These are phyloP conservation scores for Fusarium xylarioides DNA, from an alignment of 2,329 filamentous ascomycete species.

Conservation along the genomic window DNA sequence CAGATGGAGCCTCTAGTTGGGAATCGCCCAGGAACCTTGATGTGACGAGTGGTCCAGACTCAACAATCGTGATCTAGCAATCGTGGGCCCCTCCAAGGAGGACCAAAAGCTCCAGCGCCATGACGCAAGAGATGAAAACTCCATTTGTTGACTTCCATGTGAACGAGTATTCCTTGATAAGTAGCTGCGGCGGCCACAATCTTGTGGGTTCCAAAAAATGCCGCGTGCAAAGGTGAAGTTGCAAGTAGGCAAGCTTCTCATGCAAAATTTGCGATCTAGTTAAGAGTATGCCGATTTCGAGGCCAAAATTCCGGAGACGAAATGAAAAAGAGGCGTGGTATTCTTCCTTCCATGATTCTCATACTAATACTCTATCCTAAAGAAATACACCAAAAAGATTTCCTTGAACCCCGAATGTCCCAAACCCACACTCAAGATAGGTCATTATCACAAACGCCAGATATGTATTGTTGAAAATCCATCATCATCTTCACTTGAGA, in stretches of 20 bases:
- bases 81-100: slow-evolving; percentile 20
- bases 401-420: slow-evolving; percentile 15
- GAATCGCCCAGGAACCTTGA: slow-evolving; percentile 28
- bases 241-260: not conserved
- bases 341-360: slow-evolving; percentile 2
- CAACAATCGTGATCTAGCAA: slow-evolving; percentile 31
- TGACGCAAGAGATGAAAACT: slow-evolving; percentile 21
- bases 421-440: slow-evolving; percentile 11
- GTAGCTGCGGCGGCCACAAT: not conserved
- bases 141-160: not conserved
- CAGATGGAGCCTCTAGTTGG: slow-evolving; percentile 22
- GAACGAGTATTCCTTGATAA: not conserved
- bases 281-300: not conserved
- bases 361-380: not conserved
- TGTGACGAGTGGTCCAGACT: slow-evolving; percentile 16
- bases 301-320: not conserved
- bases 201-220: not conserved
- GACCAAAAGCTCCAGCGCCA: slow-evolving; percentile 16
- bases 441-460: slow-evolving; percentile 26
- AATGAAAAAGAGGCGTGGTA: not conserved
- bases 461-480: slow-evolving; percentile 16
- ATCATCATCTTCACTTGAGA: not conserved
- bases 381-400: slow-evolving; percentile 2
- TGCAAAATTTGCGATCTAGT: not conserved
- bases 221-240: not conserved